Percentiles rank a stretch among this genome's conserved stretches.
Conservation (phyloP, 805 yeast species). For the Ogataea saltuana region DNA sequence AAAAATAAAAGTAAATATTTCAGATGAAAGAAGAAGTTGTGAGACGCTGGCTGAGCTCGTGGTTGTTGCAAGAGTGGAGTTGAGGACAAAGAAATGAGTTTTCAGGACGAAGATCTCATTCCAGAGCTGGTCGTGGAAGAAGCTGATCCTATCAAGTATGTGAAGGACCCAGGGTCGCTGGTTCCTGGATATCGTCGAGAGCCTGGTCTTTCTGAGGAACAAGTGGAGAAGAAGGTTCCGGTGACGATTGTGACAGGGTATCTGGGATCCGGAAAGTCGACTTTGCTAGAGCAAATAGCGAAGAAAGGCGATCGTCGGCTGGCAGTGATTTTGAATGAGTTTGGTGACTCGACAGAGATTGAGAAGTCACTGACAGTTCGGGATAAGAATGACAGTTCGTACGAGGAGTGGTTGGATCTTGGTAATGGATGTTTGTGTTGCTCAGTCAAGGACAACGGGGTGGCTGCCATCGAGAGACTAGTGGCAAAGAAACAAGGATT, state of each 20-base stretch:
- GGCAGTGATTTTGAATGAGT: constrained; percentile 90
- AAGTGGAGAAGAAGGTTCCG: constrained; percentile 59
- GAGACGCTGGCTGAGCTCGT: too few species aligned
- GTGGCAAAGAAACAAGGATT: constrained; percentile 66
- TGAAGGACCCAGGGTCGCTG: constrained; percentile 13
- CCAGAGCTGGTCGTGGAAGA: constrained; percentile 32
- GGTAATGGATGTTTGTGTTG: constrained; percentile 98
- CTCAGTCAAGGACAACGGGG: constrained; percentile 93
- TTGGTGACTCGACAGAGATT: constrained; percentile 87
- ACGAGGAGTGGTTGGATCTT: constrained; percentile 93
- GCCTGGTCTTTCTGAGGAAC: constrained; percentile 23
- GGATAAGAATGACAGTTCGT: constrained; percentile 49
- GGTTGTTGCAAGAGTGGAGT: too few species aligned
- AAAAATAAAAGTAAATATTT: constrained; percentile 13
- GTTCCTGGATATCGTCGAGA: constrained; percentile 15
- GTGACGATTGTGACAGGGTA: constrained; percentile 93
- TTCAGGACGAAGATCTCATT: constrained; percentile 25
- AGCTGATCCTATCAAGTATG: constrained; percentile 28
- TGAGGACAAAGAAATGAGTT: too few species aligned
- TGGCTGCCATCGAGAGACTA: constrained; percentile 86
- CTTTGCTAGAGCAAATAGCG: constrained; percentile 76
- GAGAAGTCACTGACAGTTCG: constrained; percentile 81
- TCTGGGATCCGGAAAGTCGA: constrained; percentile 92
- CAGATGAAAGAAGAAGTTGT: too few species aligned
- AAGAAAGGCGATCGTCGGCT: constrained; percentile 66